Evolutionary conservation across 108 stramenopile genomes (phyloP).

Genomic region (Bacterosira constricta): DNA sequence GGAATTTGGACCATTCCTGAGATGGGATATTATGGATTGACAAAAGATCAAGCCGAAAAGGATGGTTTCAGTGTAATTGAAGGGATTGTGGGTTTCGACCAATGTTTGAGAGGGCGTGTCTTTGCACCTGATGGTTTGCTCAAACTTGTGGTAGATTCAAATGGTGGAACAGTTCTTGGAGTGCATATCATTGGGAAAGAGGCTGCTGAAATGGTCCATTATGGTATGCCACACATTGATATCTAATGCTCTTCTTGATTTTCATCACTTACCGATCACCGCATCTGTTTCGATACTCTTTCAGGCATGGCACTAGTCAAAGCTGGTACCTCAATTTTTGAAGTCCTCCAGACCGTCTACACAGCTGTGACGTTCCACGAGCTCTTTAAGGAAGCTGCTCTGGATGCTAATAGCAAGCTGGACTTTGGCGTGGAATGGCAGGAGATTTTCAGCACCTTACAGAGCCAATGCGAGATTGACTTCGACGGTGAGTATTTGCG

Average conservation of each 20-base stretch:
- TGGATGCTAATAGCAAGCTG: constrained; percentile 16
- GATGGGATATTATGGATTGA: constrained; percentile 26
- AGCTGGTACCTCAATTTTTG: constrained; percentile 3
- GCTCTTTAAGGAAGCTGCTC: constrained; percentile 25
- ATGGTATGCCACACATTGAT: too few relatives aligned
- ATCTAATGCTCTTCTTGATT: too few relatives aligned
- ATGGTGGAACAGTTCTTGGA: constrained; percentile 10
- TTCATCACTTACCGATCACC: too few relatives aligned
- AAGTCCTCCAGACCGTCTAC: constrained; percentile 15
- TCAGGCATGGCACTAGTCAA: constrained; percentile 38
- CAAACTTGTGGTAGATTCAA: constrained; percentile 15
- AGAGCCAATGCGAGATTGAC: not conserved
- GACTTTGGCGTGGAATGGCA: constrained; percentile 26
- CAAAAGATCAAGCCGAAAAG: constrained; percentile 17
- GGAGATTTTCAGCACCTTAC: constrained; percentile 1
- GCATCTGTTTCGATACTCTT: too few relatives aligned
- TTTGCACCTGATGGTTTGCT: constrained; percentile 36
- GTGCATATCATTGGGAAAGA: constrained; percentile 28
- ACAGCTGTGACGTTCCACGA: constrained; percentile 37
- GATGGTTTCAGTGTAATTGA: constrained; percentile 13
- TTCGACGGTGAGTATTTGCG: constrained; percentile 8
- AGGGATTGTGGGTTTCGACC: constrained; percentile 11
- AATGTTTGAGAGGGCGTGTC: constrained; percentile 28
- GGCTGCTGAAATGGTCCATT: constrained; percentile 35
- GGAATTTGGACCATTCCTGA: constrained; percentile 38